phyloP scores from a whole-genome alignment of 2,329 filamentous ascomycete species.

The Graphiopsis chlorocephala region DNA sequence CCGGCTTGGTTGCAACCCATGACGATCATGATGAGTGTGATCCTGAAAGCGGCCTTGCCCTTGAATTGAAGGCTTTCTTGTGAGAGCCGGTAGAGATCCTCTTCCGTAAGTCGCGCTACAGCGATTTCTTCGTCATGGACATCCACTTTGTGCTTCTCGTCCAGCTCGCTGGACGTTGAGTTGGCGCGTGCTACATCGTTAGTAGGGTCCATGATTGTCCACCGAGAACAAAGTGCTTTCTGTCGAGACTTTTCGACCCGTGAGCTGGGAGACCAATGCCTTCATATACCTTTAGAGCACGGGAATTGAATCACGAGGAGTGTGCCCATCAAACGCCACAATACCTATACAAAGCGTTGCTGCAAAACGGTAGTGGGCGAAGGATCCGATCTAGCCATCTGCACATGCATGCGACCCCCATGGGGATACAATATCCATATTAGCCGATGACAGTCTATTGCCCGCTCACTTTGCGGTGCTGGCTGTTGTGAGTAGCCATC shows the following conservation, averaged over 20 bases:
- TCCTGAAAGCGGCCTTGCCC: neutral
- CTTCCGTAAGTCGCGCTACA: neutral
- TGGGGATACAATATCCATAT: neutral
- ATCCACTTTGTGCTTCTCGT: neutral
- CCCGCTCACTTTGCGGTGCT: neutral
- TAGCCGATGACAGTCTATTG: neutral
- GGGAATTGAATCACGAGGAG: neutral
- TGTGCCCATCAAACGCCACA: neutral
- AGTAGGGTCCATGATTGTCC: neutral
- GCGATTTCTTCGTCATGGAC: neutral
- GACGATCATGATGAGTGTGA: neutral
- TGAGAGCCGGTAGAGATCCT: neutral
- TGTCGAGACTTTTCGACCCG: neutral
- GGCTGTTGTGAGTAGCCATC: neutral
- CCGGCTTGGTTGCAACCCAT: neutral
- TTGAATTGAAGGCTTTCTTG: neutral
- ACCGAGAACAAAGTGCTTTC: neutral
- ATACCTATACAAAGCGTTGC: neutral
- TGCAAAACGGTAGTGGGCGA: neutral
- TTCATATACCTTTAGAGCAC: neutral
- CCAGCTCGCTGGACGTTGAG: neutral
- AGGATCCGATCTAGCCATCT: neutral
- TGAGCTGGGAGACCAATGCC: neutral
- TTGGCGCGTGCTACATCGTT: neutral
- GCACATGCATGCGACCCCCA: neutral